A percentile compares a stretch with the other conserved stretches of the same genome.
These are phyloP conservation scores for Ceratocystis lukuohia DNA, from an alignment of 2,329 filamentous ascomycete species.

Conservation along the genomic window DNA sequence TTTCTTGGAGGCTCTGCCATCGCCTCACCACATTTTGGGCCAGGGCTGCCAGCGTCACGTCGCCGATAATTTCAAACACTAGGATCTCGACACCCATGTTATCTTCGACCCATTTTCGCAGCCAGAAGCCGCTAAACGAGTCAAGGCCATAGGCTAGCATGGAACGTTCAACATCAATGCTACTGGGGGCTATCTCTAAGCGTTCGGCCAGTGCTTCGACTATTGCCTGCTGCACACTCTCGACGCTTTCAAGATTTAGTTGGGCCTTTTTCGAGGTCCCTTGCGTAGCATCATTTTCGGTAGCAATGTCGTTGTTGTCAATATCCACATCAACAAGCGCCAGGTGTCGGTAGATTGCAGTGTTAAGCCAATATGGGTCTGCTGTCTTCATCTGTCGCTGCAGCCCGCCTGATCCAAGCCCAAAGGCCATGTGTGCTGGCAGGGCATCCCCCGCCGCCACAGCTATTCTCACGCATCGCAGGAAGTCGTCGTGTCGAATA, in stretches of 20 bases:
- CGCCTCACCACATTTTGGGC: conserved; percentile 26
- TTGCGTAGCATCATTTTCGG: conserved; percentile 18
- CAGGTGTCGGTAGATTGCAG: conserved; percentile 36
- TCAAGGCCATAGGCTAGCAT: conserved; percentile 38
- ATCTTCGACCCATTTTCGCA: conserved; percentile 38
- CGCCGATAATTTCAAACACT: conserved; percentile 36
- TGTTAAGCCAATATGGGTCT: conserved; percentile 42
- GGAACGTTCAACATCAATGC: conserved; percentile 32
- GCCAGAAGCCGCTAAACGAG: conserved; percentile 38
- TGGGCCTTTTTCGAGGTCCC: conserved; percentile 20
- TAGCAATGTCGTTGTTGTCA: too few relatives aligned
- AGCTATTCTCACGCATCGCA: conserved; percentile 35
- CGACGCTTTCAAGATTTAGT: conserved; percentile 24
- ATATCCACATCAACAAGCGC: conserved; percentile 33
- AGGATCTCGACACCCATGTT: conserved; percentile 34
- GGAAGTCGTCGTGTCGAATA: conserved; percentile 37
- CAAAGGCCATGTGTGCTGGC: conserved; percentile 38
- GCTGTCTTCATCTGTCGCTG: conserved; percentile 38
- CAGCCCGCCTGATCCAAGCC: conserved; percentile 42
- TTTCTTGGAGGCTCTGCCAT: conserved; percentile 22
- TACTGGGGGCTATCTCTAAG: conserved; percentile 33
- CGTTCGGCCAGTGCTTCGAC: conserved; percentile 24
- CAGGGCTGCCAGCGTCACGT: conserved; percentile 30
- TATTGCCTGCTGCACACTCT: conserved; percentile 26
- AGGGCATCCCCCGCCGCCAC: conserved; percentile 28